Base-by-base conservation (phyloP, 192 early-diverging fungal species). In the Backusella circina region DNA sequence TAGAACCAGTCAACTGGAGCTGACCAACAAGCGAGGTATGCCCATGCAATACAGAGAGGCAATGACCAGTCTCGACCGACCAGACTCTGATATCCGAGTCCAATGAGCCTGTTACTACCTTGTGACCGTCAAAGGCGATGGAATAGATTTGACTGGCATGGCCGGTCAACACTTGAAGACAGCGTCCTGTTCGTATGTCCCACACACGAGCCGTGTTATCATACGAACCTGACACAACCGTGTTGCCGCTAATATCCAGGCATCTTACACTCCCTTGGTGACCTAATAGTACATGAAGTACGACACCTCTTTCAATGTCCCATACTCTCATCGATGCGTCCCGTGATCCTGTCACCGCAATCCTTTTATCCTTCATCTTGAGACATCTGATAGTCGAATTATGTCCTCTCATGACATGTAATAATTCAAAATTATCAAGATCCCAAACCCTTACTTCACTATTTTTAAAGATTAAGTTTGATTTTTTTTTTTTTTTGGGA, bases 141-240 rank as follows among this genome's bases (percentile, higher is more conserved):
- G 93, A 91, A 79, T 99, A 99, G 32, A 99, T 97, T 76, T 97
- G 96, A 70, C 94, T 90, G 64, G 89, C 88, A 82, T 99, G 98
- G 30, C 96, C 98, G 50, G 89, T 80, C 33, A 95, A 89, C 12
- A 85, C 83, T 81, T 94, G 89, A 36, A 91, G 73, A 65, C 90
- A 91, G 16, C 85, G 77, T 3, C 98, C 98, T 0, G 90, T 92
- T 16, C 69, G 38, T 0, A 94, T 80, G 77, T 97, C 88, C 98
- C 98, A 99, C 2, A 98, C 89, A 26, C 98, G 89, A 5, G 98
- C 95, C 1, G 95, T 92, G 54, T 83, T 87, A 80, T 99, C 98
- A 81, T 98, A 99, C 28, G 91, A 93, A 8, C 98, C 98, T 71
- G 92, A 94, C 10, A 97, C 95, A 6, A 98, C 87, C 50, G 91